Conservation (phyloP, 176 grass and related monocot genomes). For the Hsuehochloa calcarea region DNA sequence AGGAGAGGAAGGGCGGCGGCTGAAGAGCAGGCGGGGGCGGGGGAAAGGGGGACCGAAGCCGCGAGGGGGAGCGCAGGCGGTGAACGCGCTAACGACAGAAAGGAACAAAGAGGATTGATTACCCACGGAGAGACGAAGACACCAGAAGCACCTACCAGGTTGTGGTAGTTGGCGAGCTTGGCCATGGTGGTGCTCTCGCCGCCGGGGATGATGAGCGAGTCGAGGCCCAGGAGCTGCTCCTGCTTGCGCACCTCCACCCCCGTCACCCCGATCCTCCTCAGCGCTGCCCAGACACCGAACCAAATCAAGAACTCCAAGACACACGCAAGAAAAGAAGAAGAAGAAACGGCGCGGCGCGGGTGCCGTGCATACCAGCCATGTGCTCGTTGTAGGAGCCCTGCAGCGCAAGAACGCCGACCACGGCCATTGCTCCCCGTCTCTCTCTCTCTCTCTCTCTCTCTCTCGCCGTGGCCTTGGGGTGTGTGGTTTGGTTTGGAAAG, state of each 20-base stretch:
- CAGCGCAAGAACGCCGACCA: slow-evolving; percentile 91
- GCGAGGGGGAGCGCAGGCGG: no score
- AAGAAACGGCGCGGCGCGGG: neutral
- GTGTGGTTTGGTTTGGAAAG: neutral
- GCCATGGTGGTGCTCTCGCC: slow-evolving; percentile 99
- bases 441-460: neutral
- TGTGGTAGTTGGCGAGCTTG: slow-evolving; percentile 86
- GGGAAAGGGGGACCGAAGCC: no score
- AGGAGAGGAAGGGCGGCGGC: no score
- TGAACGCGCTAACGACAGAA: neutral
- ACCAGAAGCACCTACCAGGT: slow-evolving; percentile 49
- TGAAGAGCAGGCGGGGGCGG: no score
- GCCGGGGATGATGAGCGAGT: slow-evolving; percentile 94
- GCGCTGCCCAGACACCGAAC: slow-evolving; percentile 32
- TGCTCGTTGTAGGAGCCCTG: slow-evolving; percentile 99
- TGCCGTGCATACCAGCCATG: slow-evolving; percentile 51
- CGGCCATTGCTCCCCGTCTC: slow-evolving; percentile 39
- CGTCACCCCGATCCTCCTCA: slow-evolving; percentile 86
- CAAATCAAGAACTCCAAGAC: slow-evolving; percentile 14
- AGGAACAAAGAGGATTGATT: neutral
- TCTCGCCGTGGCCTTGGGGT: neutral
- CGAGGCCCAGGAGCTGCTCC: slow-evolving; percentile 63
- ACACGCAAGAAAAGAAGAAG: neutral
- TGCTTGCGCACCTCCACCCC: slow-evolving; percentile 87
- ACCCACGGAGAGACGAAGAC: neutral